phyloP scores from a whole-genome alignment of 75 land plant genomes.

The Larix kaempferi region DNA sequence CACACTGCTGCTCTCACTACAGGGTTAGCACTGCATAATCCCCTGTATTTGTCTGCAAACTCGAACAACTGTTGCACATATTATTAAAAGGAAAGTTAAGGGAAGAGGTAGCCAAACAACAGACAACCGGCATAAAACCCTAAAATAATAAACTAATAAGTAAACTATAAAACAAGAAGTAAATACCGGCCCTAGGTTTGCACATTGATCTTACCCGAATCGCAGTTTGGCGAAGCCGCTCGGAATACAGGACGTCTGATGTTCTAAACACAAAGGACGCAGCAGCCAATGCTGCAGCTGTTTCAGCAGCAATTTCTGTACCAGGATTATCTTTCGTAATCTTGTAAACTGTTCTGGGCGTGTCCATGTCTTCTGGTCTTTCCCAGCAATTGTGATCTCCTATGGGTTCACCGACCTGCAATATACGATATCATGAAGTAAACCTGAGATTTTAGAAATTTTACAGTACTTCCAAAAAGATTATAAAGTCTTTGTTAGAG shows the following conservation, averaged over 20 bases:
- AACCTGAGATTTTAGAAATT: no score
- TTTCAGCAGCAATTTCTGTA: constrained; percentile 33
- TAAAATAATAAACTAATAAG: no score
- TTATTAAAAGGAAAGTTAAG: no score
- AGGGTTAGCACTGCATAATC: constrained; percentile 21
- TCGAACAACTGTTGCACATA: constrained; percentile 11
- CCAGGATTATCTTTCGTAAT: constrained; percentile 25
- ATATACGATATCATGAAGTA: no score
- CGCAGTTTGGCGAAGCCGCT: constrained; percentile 17
- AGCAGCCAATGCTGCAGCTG: constrained; percentile 33
- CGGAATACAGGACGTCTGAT: constrained; percentile 20
- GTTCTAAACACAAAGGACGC: constrained; percentile 26
- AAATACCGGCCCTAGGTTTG: no score
- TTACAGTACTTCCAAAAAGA: no score
- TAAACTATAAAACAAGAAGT: no score
- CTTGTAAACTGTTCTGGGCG: constrained; percentile 14
- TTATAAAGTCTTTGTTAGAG: no score
- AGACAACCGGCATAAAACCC: no score
- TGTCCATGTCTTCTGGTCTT: constrained; percentile 42
- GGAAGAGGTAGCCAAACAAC: no score
- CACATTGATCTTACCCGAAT: constrained; percentile 5
- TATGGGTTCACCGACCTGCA: constrained; percentile 28
- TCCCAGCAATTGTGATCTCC: constrained; percentile 35
- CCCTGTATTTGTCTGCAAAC: constrained; percentile 35
- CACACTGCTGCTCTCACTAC: constrained; percentile 32